phyloP scores from a whole-genome alignment of 1,284 basidiomycete species.

The Ustilago cynodontis region DNA sequence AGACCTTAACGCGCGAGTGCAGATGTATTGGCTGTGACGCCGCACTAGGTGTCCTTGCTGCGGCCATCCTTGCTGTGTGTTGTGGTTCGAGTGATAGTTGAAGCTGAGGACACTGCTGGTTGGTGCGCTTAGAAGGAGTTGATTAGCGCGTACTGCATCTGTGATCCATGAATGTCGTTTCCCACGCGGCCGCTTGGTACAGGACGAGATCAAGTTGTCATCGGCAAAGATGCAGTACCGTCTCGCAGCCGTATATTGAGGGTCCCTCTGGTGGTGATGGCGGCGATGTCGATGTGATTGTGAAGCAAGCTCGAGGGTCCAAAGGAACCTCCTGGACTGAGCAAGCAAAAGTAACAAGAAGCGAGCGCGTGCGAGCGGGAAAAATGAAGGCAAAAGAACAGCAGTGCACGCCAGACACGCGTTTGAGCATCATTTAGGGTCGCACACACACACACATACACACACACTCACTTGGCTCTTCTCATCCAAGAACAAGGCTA shows the following conservation, averaged over 20 bases:
- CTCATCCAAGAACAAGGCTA: not conserved
- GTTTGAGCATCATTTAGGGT: constrained; percentile 5
- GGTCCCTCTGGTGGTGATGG: not conserved
- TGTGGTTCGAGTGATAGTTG: not conserved
- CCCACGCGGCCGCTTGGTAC: too few species aligned
- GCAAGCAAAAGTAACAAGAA: not conserved
- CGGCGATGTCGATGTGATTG: not conserved
- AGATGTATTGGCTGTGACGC: constrained; percentile 53
- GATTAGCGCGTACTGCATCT: not conserved
- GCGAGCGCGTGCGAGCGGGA: constrained; percentile 3
- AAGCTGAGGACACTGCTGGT: not conserved
- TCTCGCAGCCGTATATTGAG: not conserved
- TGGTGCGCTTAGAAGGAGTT: not conserved
- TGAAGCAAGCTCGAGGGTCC: not conserved
- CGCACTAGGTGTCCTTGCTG: constrained; percentile 17
- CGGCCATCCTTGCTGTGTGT: constrained; percentile 12
- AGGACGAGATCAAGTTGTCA: not conserved
- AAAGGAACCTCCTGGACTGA: not conserved
- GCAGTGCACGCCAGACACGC: constrained; percentile 15
- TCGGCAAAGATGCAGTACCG: not conserved
- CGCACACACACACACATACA: not conserved
- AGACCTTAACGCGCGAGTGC: constrained; percentile 59
- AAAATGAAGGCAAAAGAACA: constrained; percentile 31
- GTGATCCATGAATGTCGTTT: not conserved
- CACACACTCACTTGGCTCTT: not conserved